A percentile compares a stretch with the other conserved stretches of the same genome.
These are phyloP conservation scores for Saccharum officinarum DNA, from an alignment of 176 grass and related monocot genomes.

Conservation along the genomic window DNA sequence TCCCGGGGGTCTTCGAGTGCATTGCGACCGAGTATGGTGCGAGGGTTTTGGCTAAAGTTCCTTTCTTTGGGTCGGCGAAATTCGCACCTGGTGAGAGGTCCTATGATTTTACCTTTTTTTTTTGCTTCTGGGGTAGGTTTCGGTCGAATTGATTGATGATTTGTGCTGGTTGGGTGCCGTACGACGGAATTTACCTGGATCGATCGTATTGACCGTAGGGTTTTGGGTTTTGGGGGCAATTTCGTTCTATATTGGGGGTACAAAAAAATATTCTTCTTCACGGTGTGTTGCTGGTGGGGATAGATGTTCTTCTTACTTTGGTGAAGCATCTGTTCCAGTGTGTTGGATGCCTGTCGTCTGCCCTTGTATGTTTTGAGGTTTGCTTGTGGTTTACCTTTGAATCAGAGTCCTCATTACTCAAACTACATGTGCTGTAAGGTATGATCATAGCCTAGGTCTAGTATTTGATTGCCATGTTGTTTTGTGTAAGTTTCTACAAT, in stretches of 20 bases:
- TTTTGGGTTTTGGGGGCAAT: conserved; percentile 24
- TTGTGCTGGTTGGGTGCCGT: neutral
- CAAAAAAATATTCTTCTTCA: neutral
- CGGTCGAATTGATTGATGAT: neutral
- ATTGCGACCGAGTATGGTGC: neutral
- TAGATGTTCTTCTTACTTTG: neutral
- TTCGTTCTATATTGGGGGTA: neutral
- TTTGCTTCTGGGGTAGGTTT: neutral
- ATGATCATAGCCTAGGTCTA: neutral
- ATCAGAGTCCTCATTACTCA: neutral
- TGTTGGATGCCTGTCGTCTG: no score
- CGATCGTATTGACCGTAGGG: neutral
- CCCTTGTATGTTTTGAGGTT: neutral
- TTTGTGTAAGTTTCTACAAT: neutral
- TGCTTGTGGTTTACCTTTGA: neutral
- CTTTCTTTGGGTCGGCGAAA: neutral
- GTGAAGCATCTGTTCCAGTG: neutral
- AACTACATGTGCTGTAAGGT: neutral
- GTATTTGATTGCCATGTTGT: neutral
- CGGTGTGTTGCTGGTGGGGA: neutral
- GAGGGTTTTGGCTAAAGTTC: neutral
- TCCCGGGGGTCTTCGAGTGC: no score
- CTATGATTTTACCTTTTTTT: neutral
- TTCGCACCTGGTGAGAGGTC: neutral
- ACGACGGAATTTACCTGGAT: neutral